These are phyloP conservation scores for Coemansia reversa DNA, from an alignment of 192 early-diverging fungal genomes.

Conservation along the genomic window DNA sequence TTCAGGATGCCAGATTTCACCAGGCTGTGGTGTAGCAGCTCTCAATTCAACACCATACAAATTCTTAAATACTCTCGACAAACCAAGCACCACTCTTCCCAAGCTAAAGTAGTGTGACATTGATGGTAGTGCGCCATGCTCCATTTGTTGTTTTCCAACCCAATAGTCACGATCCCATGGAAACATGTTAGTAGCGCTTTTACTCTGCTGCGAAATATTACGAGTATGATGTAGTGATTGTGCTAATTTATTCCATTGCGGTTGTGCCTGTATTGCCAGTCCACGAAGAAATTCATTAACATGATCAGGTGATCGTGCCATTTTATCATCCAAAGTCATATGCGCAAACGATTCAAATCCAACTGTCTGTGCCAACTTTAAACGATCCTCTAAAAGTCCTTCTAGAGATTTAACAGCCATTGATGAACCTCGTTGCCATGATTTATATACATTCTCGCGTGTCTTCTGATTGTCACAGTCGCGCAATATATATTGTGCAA, in stretches of 20 bases:
- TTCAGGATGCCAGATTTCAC: constrained; percentile 90
- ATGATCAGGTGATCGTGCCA: constrained; percentile 82
- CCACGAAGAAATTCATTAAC: constrained; percentile 83
- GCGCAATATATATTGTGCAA: constrained; percentile 45
- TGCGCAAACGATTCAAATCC: constrained; percentile 82
- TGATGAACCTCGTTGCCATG: constrained; percentile 68
- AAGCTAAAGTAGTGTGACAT: constrained; percentile 82
- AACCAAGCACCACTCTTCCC: constrained; percentile 80
- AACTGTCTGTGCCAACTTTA: constrained; percentile 70
- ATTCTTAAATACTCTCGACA: constrained; percentile 79
- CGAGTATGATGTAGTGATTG: constrained; percentile 40
- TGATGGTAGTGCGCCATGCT: constrained; percentile 45
- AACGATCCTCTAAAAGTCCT: constrained; percentile 68
- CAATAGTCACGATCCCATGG: constrained; percentile 87
- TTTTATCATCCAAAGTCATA: constrained; percentile 86
- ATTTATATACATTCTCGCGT: constrained; percentile 71
- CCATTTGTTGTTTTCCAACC: constrained; percentile 54
- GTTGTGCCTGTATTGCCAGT: constrained; percentile 61
- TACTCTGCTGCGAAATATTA: neutral
- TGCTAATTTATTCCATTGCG: constrained; percentile 57
- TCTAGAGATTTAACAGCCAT: constrained; percentile 71
- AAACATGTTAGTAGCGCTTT: constrained; percentile 25
- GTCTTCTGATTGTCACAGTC: constrained; percentile 62
- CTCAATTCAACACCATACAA: constrained; percentile 88
- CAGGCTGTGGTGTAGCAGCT: constrained; percentile 63